phyloP scores from a whole-genome alignment of 805 yeast species.

The Candida yuanshanica region DNA sequence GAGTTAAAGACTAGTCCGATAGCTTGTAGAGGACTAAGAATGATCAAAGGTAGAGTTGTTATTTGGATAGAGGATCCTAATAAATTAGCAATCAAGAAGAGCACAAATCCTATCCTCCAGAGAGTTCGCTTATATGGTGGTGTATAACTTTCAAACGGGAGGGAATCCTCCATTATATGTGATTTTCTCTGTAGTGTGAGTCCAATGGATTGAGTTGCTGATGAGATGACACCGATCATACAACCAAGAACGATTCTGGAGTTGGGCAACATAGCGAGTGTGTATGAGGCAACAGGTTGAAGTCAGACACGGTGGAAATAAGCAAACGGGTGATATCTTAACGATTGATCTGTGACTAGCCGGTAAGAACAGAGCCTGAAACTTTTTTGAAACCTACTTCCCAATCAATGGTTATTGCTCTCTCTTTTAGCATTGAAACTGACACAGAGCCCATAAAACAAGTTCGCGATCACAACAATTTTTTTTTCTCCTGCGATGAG shows the following conservation, averaged over 20 bases:
- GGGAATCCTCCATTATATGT: slow-evolving; percentile 42
- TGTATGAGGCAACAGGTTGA: too few species aligned
- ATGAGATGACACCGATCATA: slow-evolving; percentile 63
- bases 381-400: too few species aligned
- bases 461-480: not conserved
- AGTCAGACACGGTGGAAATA: not conserved
- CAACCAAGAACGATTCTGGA: slow-evolving; percentile 49
- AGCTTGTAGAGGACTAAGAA: slow-evolving; percentile 79
- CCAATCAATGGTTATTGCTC: too few species aligned
- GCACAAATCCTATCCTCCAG: slow-evolving; percentile 70
- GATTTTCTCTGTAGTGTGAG: slow-evolving; percentile 77
- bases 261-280: not conserved
- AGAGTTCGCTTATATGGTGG: slow-evolving; percentile 43
- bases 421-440: too few species aligned
- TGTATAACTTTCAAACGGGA: slow-evolving; percentile 19
- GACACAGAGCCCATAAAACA: too few species aligned
- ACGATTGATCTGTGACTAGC: not conserved
- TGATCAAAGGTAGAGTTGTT: slow-evolving; percentile 73
- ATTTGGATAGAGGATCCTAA: slow-evolving; percentile 81
- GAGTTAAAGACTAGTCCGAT: slow-evolving; percentile 86
- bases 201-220: slow-evolving; percentile 78
- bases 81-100: slow-evolving; percentile 69
- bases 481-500: slow-evolving; percentile 3
- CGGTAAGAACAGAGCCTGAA: too few species aligned
- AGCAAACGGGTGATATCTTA: not conserved